Base-by-base conservation (phyloP, 345 rosid genomes). In the Eucalyptus polybractea region DNA sequence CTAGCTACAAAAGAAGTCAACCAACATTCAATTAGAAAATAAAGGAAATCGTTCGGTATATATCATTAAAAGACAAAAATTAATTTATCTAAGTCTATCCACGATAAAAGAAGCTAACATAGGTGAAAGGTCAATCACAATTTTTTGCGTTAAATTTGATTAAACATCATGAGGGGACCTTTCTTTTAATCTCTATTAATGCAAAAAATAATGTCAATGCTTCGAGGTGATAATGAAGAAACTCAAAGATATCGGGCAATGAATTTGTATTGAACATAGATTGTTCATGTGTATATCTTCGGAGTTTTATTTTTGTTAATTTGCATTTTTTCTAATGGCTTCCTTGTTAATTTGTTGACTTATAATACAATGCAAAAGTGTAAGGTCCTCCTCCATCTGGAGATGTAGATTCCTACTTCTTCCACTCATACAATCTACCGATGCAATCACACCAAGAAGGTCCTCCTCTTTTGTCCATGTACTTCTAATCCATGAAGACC, bases 381-480 rank as follows among this genome's bases (percentile, higher is more conserved):
- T 88, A 17, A 94, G 90, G 90, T 94, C 93, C 86, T 92, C 93
- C 90, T 91, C 94, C 89, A 91, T 92, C 93, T 91, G 96, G 90
- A 86, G 27, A 58, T 94, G 90, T 87, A 93, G 91, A 90, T 93
- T 93, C 89, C 83, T 93, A 90, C 91, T 92, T 91, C 94, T 93
- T 87, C 91, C 88, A 62, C 90, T 92, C 88, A 94, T 87, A 62
- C 50, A 62, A 86, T 92, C 94, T 88, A 87, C 90, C 10, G 95
- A 93, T 90, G 93, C 93, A 54, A 93, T 90, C 86, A 94, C 92
- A 91, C 93, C 93, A 90, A 91, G 49, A 50, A 90, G 58, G 90
- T 92, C 91, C 91, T 94, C 87, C 94, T 94, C 92, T 94, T 95
- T 67, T 76, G 89, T 90, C 89, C 83, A 88, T 87, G 65, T 90